phyloP scores from a whole-genome alignment of 2,329 filamentous ascomycete genomes.

The Fusarium abutilonis region DNA sequence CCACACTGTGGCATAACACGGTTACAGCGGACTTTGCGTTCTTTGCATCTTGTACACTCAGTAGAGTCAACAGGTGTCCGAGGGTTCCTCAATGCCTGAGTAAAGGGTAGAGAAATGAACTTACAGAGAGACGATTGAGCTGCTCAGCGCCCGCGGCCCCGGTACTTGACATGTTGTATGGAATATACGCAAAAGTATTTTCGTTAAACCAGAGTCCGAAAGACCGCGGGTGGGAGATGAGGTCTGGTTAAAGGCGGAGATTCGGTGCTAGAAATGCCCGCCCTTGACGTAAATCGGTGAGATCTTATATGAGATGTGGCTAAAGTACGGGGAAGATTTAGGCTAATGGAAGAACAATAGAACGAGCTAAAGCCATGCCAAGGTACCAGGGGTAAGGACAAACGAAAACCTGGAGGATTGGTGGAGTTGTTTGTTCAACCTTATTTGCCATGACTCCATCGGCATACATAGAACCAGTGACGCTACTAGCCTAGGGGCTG shows the following conservation, averaged over 20 bases:
- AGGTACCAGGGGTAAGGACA: constrained; percentile 8
- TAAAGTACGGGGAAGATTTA: constrained; percentile 12
- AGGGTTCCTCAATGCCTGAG: no score
- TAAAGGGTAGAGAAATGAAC: neutral
- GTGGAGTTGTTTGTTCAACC: constrained; percentile 17
- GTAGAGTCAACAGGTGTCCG: constrained; percentile 5
- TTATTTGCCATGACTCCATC: constrained; percentile 1
- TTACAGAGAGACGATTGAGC: constrained; percentile 43
- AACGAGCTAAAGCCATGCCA: neutral
- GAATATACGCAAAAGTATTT: neutral
- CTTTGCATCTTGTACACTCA: constrained; percentile 45
- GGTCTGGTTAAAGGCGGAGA: constrained; percentile 10
- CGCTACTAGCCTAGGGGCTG: neutral
- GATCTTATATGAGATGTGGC: neutral
- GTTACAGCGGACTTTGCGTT: constrained; percentile 47
- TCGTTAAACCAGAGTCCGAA: constrained; percentile 8
- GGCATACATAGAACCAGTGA: neutral
- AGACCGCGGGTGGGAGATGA: neutral
- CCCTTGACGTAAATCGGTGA: neutral
- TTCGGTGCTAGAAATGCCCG: constrained; percentile 26
- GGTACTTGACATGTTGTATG: constrained; percentile 21
- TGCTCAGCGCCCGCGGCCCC: constrained; percentile 25
- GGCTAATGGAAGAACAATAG: constrained; percentile 19
- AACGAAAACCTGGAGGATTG: no score
- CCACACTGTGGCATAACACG: constrained; percentile 45